Percentiles rank a stretch among this genome's conserved stretches.
Conservation (phyloP, 306 rosid genomes). For the Malus sieversii region DNA sequence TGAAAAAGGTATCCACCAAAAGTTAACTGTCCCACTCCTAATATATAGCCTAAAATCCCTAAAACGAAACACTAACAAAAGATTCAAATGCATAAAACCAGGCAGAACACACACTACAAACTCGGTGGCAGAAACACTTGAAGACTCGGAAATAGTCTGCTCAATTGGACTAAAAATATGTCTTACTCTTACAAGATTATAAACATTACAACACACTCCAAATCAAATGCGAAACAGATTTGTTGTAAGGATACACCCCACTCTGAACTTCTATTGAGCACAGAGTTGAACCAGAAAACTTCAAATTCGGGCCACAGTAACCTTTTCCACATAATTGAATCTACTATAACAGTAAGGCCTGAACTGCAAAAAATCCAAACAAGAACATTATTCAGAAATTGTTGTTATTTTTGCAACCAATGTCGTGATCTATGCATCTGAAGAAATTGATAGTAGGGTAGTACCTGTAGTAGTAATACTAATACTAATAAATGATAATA, state of each 20-base stretch:
- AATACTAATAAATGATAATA: neutral
- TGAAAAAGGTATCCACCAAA: neutral
- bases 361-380: conserved; percentile 25
- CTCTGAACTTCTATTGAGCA: conserved; percentile 81
- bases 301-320: conserved; percentile 94
- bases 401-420: neutral
- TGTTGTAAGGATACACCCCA: conserved; percentile 88
- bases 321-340: conserved; percentile 88
- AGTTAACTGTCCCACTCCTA: neutral
- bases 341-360: conserved; percentile 73
- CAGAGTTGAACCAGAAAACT: conserved; percentile 94
- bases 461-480: neutral
- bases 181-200: neutral
- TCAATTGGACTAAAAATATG: neutral
- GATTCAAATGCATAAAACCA: neutral
- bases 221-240: neutral
- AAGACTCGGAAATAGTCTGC: neutral
- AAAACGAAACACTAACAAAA: neutral
- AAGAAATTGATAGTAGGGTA: neutral
- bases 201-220: neutral
- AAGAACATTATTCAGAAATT: conserved; percentile 11
- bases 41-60: neutral
- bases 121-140: neutral
- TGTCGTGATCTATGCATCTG: neutral
- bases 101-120: too few relatives aligned